These are phyloP conservation scores for Linum usitatissimum DNA, from an alignment of 345 rosid genomes.

Conservation along the genomic window DNA sequence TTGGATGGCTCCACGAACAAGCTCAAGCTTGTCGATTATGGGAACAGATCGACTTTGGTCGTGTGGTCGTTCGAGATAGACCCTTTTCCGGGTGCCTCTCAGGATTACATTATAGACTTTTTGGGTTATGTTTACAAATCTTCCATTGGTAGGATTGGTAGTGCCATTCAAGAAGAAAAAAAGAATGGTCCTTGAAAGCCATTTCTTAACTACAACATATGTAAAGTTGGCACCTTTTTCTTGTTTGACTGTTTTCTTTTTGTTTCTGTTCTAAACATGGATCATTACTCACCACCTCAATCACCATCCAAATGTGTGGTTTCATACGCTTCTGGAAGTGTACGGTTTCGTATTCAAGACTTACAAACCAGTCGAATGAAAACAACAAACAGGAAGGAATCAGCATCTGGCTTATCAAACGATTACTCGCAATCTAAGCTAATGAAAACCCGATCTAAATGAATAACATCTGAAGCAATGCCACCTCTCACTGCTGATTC, in stretches of 20 bases:
- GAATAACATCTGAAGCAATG: background rate
- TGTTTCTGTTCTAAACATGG: conserved; percentile 1
- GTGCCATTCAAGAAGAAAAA: conserved; percentile 22
- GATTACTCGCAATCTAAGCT: background rate
- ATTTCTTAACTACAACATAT: conserved; percentile 27
- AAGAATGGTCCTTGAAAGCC: conserved; percentile 26
- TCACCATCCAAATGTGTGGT: conserved; percentile 20
- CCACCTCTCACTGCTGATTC: too few species aligned
- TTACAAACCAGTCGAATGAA: background rate
- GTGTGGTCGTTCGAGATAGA: conserved; percentile 37
- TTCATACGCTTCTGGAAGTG: conserved; percentile 32
- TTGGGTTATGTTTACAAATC: conserved; percentile 46
- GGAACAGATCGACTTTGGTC: conserved; percentile 27
- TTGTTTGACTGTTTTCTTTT: background rate
- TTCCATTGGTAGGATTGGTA: conserved; percentile 33
- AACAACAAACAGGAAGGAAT: background rate
- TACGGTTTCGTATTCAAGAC: background rate
- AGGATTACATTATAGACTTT: conserved; percentile 33
- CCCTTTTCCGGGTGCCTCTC: conserved; percentile 30
- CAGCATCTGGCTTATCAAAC: background rate
- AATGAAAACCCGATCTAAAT: background rate
- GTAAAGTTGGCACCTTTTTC: background rate
- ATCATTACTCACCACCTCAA: conserved; percentile 31
- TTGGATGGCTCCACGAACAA: conserved; percentile 38
- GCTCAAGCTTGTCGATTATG: conserved; percentile 33